Evolutionary conservation across 495 filamentous ascomycete genomes (phyloP).

Genomic region (Penicillium crystallinum): DNA sequence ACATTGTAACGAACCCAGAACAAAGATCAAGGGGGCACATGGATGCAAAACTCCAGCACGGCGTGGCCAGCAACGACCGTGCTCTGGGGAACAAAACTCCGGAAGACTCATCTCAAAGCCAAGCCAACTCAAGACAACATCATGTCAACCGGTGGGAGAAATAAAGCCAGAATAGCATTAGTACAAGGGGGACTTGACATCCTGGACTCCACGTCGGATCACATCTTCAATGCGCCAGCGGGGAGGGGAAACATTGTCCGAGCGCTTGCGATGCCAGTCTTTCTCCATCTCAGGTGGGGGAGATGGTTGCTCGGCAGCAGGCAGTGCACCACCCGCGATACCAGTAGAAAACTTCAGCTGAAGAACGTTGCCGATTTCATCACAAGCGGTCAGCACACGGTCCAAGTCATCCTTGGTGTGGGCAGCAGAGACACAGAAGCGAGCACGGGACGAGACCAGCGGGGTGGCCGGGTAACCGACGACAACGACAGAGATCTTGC

Average conservation of each 20-base stretch:
- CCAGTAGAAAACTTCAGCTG: conserved; percentile 96
- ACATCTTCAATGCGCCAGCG: conserved; percentile 81
- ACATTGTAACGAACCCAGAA: conserved; percentile 13
- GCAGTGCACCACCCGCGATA: conserved; percentile 78
- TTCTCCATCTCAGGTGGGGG: conserved; percentile 68
- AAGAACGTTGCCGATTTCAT: conserved; percentile 85
- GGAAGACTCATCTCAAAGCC: conserved; percentile 11
- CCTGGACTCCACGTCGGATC: conserved; percentile 69
- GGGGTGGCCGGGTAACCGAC: conserved; percentile 98
- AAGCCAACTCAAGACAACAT: conserved; percentile 16
- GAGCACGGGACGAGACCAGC: conserved; percentile 84
- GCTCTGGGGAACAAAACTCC: conserved; percentile 18
- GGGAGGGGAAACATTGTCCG: conserved; percentile 56
- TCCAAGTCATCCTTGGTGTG: conserved; percentile 99
- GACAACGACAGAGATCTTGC: conserved; percentile 97
- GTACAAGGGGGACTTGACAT: conserved; percentile 64
- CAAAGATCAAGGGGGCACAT: conserved; percentile 6
- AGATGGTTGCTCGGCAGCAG: conserved; percentile 61
- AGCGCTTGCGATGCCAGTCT: conserved; percentile 46
- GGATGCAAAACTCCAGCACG: conserved; percentile 24
- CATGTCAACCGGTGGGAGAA: conserved; percentile 7
- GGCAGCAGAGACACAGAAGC: conserved; percentile 92
- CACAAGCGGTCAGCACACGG: conserved; percentile 80
- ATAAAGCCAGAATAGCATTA: conserved; percentile 28
- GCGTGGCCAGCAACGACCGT: conserved; percentile 41